phyloP scores from a whole-genome alignment of 2,329 filamentous ascomycete species.

The Ophiostoma angusticollis region DNA sequence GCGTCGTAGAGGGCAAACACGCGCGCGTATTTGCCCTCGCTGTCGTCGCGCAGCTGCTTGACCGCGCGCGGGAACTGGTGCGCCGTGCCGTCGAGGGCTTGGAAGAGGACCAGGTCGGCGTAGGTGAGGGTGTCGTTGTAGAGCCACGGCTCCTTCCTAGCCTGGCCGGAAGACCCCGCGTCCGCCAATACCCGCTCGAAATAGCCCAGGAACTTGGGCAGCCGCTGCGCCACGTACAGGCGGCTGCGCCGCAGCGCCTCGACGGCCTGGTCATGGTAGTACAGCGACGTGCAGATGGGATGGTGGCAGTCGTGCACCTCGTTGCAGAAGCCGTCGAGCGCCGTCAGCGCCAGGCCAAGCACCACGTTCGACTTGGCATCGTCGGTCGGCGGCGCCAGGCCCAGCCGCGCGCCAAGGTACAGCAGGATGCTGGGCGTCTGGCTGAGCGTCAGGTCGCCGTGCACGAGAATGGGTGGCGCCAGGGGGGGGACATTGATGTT shows the following conservation, averaged over 20 bases:
- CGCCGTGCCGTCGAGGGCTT: slow-evolving; percentile 46
- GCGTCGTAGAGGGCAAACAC: slow-evolving; percentile 53
- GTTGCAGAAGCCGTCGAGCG: slow-evolving; percentile 55
- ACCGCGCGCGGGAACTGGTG: slow-evolving; percentile 61
- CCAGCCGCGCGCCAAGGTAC: slow-evolving; percentile 52
- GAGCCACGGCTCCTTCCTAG: slow-evolving; percentile 42
- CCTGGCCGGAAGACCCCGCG: too few relatives aligned
- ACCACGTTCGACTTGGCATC: slow-evolving; percentile 30
- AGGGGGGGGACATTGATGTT: slow-evolving; percentile 48
- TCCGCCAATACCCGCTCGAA: slow-evolving; percentile 53
- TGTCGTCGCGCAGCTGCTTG: slow-evolving; percentile 36
- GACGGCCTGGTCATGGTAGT: slow-evolving; percentile 65
- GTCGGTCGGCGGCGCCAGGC: slow-evolving; percentile 39
- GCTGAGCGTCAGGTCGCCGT: slow-evolving; percentile 47
- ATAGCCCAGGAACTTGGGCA: slow-evolving; percentile 62
- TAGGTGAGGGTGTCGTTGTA: slow-evolving; percentile 54
- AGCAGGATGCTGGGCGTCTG: slow-evolving; percentile 63
- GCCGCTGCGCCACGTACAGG: slow-evolving; percentile 45
- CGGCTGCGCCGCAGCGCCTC: slow-evolving; percentile 46
- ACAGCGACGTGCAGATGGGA: slow-evolving; percentile 44
- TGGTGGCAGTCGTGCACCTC: slow-evolving; percentile 69
- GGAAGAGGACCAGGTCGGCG: slow-evolving; percentile 62
- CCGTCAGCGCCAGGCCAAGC: slow-evolving; percentile 53
- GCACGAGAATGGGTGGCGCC: slow-evolving; percentile 53
- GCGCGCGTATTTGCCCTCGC: slow-evolving; percentile 41